Evolutionary conservation across 805 yeast species (phyloP).

Genomic region (Cyberlindnera misumaiensis): DNA sequence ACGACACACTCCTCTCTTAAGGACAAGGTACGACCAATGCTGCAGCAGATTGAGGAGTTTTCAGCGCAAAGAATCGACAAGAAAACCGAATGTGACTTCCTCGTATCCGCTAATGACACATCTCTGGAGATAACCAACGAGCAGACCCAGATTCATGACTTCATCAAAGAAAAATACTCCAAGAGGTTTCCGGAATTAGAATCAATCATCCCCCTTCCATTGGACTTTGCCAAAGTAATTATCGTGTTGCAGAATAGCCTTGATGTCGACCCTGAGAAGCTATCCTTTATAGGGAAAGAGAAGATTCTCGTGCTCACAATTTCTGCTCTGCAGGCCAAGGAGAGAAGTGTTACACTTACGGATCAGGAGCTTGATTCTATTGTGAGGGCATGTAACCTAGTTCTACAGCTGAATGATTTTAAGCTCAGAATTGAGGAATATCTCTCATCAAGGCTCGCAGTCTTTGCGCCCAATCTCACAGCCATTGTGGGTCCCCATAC

Average conservation of each 20-base stretch:
- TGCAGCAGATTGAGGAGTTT: constrained; percentile 13
- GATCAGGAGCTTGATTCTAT: constrained; percentile 32
- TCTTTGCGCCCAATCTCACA: constrained; percentile 75
- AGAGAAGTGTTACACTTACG: constrained; percentile 23
- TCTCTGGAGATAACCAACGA: constrained; percentile 50
- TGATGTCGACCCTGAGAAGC: constrained; percentile 19
- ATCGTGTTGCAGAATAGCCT: constrained; percentile 44
- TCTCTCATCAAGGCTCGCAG: constrained; percentile 48
- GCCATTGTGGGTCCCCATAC: constrained; percentile 65
- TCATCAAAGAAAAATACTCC: constrained; percentile 45
- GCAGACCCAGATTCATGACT: constrained; percentile 40
- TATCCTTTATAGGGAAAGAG: constrained; percentile 46
- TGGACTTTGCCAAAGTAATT: constrained; percentile 53
- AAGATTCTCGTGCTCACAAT: constrained; percentile 66
- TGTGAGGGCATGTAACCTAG: constrained; percentile 37
- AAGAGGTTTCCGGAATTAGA: constrained; percentile 68
- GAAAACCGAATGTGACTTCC: constrained; percentile 38
- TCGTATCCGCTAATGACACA: constrained; percentile 48
- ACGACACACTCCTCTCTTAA: constrained; percentile 9
- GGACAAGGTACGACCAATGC: constrained; percentile 12
- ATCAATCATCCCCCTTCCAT: constrained; percentile 51
- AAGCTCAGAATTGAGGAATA: constrained; percentile 40
- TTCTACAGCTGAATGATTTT: constrained; percentile 39
- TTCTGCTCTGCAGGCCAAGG: constrained; percentile 51
- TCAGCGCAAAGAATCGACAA: constrained; percentile 16